Evolutionary conservation across 441 rosid species (phyloP).

Genomic region (Theobroma grandiflorum): DNA sequence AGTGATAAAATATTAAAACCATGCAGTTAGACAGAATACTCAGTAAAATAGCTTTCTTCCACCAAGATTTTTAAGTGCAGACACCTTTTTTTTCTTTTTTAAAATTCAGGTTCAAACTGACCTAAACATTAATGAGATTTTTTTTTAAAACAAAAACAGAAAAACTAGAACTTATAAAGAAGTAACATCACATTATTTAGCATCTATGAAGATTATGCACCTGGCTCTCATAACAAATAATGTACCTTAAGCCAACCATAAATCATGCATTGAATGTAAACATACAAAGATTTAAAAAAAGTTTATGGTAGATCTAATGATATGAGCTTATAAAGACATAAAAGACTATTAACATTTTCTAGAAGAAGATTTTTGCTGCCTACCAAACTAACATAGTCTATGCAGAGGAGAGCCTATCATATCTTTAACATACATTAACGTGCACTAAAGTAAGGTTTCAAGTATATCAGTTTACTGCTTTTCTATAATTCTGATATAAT

Average conservation of each 20-base stretch:
- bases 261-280: not conserved
- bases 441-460: constrained; percentile 40
- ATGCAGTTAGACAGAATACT: not conserved
- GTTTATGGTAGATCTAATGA: not conserved
- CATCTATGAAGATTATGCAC: no score
- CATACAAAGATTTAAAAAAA: constrained; percentile 1
- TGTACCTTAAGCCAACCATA: constrained; percentile 6
- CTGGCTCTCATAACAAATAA: no score
- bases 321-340: constrained; percentile 24
- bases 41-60: not conserved
- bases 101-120: no score
- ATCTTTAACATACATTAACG: constrained; percentile 28
- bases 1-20: not conserved
- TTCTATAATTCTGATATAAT: constrained; percentile 85
- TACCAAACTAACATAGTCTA: not conserved
- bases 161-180: no score
- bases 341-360: not conserved
- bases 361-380: not conserved
- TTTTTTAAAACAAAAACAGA: no score
- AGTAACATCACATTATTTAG: no score
- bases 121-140: no score
- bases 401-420: constrained; percentile 17
- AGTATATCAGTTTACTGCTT: constrained; percentile 72
- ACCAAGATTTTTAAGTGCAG: not conserved
- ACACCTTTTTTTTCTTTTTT: no score